Conservation (phyloP, 202 grass and related monocot species). For the Cymbopogon flexuosus region DNA sequence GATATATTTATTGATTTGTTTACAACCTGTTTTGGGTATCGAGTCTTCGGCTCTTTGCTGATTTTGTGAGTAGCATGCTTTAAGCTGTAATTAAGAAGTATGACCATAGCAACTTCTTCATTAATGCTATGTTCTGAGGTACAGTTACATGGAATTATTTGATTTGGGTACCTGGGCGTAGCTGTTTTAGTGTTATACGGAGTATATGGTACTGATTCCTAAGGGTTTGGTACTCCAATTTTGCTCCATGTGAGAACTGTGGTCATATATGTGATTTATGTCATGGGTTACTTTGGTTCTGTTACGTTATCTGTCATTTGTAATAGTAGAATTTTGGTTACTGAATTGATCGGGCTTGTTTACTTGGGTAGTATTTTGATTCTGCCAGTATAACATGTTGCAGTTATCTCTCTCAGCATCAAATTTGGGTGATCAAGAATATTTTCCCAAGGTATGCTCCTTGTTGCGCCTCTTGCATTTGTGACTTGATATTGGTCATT, state of each 20-base stretch:
- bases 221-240: background rate
- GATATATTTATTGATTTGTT: background rate
- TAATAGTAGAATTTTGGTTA: conserved; percentile 5
- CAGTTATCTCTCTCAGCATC: conserved; percentile 88
- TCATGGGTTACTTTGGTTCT: background rate
- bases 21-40: background rate
- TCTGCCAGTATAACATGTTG: conserved; percentile 31
- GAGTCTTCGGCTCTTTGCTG: background rate
- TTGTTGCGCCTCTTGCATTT: conserved; percentile 5
- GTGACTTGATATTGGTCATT: background rate
- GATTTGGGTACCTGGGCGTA: background rate
- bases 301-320: conserved; percentile 5
- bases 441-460: conserved; percentile 71
- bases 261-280: conserved; percentile 4
- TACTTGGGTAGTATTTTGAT: conserved; percentile 21
- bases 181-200: background rate
- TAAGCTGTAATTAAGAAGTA: background rate
- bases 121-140: background rate
- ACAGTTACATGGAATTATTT: background rate
- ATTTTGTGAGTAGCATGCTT: background rate
- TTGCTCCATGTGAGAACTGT: background rate
- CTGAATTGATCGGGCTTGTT: background rate
- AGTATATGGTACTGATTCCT: background rate
- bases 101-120: background rate
- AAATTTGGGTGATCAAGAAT: conserved; percentile 63